Base-by-base conservation (phyloP, 108 stramenopile species). In the Stephanodiscus triporus region DNA sequence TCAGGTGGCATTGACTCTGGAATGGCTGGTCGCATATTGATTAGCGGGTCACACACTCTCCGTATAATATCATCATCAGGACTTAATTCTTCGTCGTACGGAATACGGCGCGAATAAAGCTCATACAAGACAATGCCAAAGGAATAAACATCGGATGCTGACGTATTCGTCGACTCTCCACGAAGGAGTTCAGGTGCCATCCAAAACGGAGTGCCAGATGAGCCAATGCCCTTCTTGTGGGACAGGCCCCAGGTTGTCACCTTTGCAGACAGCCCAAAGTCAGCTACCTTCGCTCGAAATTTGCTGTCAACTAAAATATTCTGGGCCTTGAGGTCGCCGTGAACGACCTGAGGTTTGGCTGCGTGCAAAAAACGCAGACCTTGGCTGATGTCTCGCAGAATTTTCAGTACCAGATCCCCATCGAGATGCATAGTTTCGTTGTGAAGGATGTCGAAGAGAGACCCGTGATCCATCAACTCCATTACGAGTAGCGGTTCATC, bases 191-290 rank as follows among this genome's bases (percentile, higher is more conserved):
- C 97, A 4, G 97, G 97, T 4, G 95, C 96, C 98, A 99, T 99
- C 97, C 97, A 99, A 76, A 83, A 97, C 14, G 98, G 98, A 20
- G 97, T 96, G 9, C 98, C 98, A 26, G 73, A 56, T 19, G 78
- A 81, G 13, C 84, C 84, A 36, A 74, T 14, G 17, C 64, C 17
- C 50, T 72, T 80, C 67, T 81, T 84, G 76, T 54, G 17, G 87
- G 84, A 49, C 74, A 72, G 51, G 84, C 40, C 43, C 60, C 69
- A 42, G 71, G 40, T 42, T 4, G 40, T 42, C 9, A 42, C 40
- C 55, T 76, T 78, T 17, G 69, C 66, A 0, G 78, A 68, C 62
- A 88, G 53, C 9, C 87, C 89, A 72, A 90, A 90, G 58, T 88
- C 89, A 4, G 83, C 78, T 8, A 90, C 80, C 68, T 90, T 90